These are phyloP conservation scores for Scalesia atractyloides DNA, from an alignment of 129 eudicot genomes.

Conservation along the genomic window DNA sequence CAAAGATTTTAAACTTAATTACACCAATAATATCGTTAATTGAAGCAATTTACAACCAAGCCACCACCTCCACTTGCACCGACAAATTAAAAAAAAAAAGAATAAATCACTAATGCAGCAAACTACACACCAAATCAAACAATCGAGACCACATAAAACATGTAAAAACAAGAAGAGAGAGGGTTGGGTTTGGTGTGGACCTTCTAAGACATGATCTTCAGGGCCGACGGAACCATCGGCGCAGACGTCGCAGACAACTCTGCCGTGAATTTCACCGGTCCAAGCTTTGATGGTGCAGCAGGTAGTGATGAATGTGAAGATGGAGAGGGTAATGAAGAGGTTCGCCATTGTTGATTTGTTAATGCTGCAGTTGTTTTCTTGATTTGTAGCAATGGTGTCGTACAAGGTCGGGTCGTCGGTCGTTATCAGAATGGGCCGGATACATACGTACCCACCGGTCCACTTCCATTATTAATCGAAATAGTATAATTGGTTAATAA, in stretches of 20 bases:
- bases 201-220: conserved; percentile 89
- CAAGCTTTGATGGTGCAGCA: conserved; percentile 48
- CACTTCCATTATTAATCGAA: conserved; percentile 6
- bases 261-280: conserved; percentile 94
- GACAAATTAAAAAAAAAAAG: conserved; percentile 11
- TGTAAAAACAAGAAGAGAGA: no score
- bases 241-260: conserved; percentile 95
- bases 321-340: conserved; percentile 10
- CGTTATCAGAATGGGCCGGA: conserved; percentile 12
- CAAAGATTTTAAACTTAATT: not conserved
- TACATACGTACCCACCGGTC: not conserved
- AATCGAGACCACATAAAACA: not conserved
- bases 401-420: conserved; percentile 28
- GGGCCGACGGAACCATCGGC: conserved; percentile 89
- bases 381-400: not conserved
- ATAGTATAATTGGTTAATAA: no score
- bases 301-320: conserved; percentile 14
- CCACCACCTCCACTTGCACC: conserved; percentile 21
- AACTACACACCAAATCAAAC: not conserved
- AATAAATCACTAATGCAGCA: not conserved
- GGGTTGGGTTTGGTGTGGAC: conserved; percentile 23
- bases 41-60: conserved; percentile 19
- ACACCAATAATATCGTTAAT: not conserved
- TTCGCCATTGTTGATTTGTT: conserved; percentile 27
- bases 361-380: not conserved